Base-by-base conservation (phyloP, 495 filamentous ascomycete species). In the Aspergillus sparsus region DNA sequence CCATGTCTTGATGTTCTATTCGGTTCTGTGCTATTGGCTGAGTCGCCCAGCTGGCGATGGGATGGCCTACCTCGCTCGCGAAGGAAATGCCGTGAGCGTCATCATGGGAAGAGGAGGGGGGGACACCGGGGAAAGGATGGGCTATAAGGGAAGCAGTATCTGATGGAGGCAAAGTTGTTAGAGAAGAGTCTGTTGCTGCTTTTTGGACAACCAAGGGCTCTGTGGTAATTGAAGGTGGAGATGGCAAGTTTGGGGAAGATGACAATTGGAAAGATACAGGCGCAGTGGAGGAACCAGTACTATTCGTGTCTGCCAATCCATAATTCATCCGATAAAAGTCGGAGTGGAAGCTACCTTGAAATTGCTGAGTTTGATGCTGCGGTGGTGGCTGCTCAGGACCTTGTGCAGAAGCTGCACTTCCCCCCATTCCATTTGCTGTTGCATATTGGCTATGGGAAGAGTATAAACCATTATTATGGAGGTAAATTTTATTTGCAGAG, bases 71-170 rank as follows among this genome's bases (percentile, higher is more conserved):
- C 63, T 74, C 68, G 60, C 62, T 72, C 58, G 70, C 62, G 53
- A 64, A 60, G 67, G 66, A 66, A 52, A 67, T 61, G 62, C 61
- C 62, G 58, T 82, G 81, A 60, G 79, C 73, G 56, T 80, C 68
- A 57, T 79, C 68, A 67, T 15, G 15, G 39, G 78, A 65, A 60
- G 81, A 64, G 56, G 68, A 69, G 61, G 79, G 64, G 64, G 71
- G 72, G 64, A 68, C 59, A 66, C 70, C 66, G 58, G 75, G 70
- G 59, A 72, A 66, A 65, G 76, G 61, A 62, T 69, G 74, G 57
- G 64, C 58, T 71, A 71, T 67, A 49, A 74, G 74, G 67, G 64
- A 68, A 66, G 60, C 69, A 68, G 62, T 53, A 65, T 66, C 64
- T 70, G 71, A 62, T 57, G 60, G 57, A 65, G 61, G 58, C 63